Conservation (phyloP, 768 basidiomycete species). For the Leucocoprinus leucothites region DNA sequence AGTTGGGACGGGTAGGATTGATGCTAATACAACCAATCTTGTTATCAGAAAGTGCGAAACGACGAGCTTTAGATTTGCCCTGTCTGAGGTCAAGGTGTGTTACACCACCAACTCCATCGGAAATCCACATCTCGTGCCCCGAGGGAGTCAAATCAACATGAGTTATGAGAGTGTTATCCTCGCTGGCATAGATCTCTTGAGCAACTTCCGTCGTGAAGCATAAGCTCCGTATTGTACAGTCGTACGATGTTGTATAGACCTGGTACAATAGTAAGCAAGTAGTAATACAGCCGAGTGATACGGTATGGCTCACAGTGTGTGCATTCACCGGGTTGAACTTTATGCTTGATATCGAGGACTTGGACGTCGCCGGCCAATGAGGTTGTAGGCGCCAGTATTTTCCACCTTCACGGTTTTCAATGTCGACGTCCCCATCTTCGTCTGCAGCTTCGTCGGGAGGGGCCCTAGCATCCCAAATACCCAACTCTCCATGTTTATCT, state of each 20-base stretch:
- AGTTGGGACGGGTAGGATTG: conserved; percentile 66
- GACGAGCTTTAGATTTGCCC: conserved; percentile 46
- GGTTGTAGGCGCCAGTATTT: conserved; percentile 77
- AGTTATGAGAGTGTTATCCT: conserved; percentile 55
- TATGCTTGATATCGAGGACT: conserved; percentile 76
- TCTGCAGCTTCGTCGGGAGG: conserved; percentile 60
- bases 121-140: conserved; percentile 84
- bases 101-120: conserved; percentile 66
- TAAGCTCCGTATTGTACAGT: conserved; percentile 70
- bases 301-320: conserved; percentile 51
- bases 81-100: conserved; percentile 78
- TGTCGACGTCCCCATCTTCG: conserved; percentile 53
- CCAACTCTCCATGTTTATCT: conserved; percentile 84
- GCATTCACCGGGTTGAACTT: conserved; percentile 75
- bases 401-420: conserved; percentile 55
- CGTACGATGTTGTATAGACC: conserved; percentile 83
- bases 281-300: background rate
- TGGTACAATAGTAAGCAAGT: conserved; percentile 22
- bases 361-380: conserved; percentile 81
- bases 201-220: conserved; percentile 75
- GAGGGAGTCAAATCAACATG: conserved; percentile 65
- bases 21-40: conserved; percentile 82
- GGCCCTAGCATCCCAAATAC: conserved; percentile 85
- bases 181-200: conserved; percentile 61
- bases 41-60: conserved; percentile 64